Evolutionary conservation across 2,329 filamentous ascomycete species (phyloP).

Genomic region (Exophiala oligosperma): DNA sequence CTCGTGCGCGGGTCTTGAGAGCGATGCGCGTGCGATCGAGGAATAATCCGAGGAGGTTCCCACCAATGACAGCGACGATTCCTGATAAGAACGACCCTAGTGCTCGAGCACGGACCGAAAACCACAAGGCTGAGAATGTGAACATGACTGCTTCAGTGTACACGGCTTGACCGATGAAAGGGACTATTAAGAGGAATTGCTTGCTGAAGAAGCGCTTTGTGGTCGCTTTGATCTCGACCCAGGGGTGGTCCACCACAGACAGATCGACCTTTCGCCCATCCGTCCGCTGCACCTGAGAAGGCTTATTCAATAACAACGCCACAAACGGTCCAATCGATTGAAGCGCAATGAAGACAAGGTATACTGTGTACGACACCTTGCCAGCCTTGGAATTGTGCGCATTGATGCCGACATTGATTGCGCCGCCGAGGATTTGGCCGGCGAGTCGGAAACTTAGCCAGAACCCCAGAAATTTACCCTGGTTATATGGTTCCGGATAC

Average conservation of each 20-base stretch:
- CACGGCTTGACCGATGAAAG: constrained; percentile 69
- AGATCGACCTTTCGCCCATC: constrained; percentile 65
- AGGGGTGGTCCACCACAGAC: constrained; percentile 56
- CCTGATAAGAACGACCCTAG: constrained; percentile 71
- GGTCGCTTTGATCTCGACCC: constrained; percentile 61
- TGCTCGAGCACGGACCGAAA: constrained; percentile 67
- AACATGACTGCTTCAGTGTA: constrained; percentile 73
- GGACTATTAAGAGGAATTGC: constrained; percentile 63
- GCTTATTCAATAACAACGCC: constrained; percentile 62
- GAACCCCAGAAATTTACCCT: constrained; percentile 64
- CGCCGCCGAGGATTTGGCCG: constrained; percentile 70
- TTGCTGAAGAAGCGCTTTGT: constrained; percentile 59
- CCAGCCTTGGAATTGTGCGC: constrained; percentile 57
- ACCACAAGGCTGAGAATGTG: constrained; percentile 68
- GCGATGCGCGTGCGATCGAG: constrained; percentile 60
- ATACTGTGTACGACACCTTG: constrained; percentile 68
- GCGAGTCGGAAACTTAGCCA: constrained; percentile 64
- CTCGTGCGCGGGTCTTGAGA: constrained; percentile 56
- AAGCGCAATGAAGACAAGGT: constrained; percentile 68
- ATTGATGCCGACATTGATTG: constrained; percentile 70
- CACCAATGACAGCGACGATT: constrained; percentile 63
- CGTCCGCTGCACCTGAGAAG: constrained; percentile 62
- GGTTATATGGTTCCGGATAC: constrained; percentile 70
- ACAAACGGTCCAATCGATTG: constrained; percentile 67
- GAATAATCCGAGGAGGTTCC: constrained; percentile 65